A percentile compares a stretch with the other conserved stretches of the same genome.
phyloP scores from a whole-genome alignment of 2,329 filamentous ascomycete genomes.

The Sclerotinia nivalis region DNA sequence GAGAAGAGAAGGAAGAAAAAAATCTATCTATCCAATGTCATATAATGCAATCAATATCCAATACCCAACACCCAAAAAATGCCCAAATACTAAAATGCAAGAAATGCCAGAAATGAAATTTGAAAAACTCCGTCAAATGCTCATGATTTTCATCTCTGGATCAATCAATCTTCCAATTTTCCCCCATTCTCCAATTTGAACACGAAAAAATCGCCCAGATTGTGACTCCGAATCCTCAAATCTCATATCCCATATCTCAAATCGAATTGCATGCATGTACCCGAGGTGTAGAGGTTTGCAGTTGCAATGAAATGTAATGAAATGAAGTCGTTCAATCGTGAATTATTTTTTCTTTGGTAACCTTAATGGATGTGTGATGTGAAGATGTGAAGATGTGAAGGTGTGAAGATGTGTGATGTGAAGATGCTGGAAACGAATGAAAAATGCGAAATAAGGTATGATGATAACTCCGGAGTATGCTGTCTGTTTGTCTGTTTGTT shows the following conservation, averaged over 20 bases:
- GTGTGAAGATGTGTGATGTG: neutral
- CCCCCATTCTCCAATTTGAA: neutral
- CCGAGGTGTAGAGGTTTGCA: too few relatives aligned
- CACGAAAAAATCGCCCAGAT: neutral
- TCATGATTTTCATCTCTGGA: neutral
- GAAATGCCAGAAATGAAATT: neutral
- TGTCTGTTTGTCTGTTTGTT: neutral
- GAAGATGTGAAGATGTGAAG: too few relatives aligned
- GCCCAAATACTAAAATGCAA: too few relatives aligned
- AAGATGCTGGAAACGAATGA: neutral
- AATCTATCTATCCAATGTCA: neutral
- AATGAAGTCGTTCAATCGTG: too few relatives aligned
- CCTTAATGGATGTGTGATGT: neutral
- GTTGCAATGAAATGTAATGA: too few relatives aligned
- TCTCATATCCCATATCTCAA: neutral
- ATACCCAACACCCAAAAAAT: neutral
- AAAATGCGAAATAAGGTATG: neutral
- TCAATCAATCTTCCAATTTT: neutral
- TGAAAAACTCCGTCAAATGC: conserved; percentile 1
- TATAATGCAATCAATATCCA: neutral
- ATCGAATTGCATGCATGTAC: neutral
- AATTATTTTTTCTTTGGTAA: neutral
- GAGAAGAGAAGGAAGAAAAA: neutral
- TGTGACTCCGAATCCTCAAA: neutral
- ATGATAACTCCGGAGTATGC: neutral